These are phyloP conservation scores for Forsythia viridissima DNA, from an alignment of 257 asterid species.

Conservation along the genomic window DNA sequence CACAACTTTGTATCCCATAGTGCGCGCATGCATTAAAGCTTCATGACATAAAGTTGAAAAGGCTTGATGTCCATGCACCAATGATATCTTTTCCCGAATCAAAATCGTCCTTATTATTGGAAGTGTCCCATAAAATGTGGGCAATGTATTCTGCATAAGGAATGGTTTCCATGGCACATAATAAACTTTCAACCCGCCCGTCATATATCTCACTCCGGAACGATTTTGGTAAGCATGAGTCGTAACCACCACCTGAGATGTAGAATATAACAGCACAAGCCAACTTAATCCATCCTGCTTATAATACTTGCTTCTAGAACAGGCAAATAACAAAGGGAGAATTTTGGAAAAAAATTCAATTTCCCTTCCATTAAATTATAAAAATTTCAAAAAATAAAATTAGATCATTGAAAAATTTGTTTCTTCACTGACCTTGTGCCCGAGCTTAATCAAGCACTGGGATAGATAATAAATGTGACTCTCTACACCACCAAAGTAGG, in stretches of 20 bases:
- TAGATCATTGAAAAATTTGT: background rate
- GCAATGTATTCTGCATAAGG: conserved; percentile 88
- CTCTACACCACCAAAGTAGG: conserved; percentile 96
- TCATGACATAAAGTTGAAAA: conserved; percentile 96
- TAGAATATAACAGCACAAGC: conserved; percentile 6
- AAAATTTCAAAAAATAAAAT: background rate
- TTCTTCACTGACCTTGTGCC: conserved; percentile 72
- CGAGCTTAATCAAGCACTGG: conserved; percentile 83
- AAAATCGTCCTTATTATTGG: conserved; percentile 82
- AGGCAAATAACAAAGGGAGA: conserved; percentile 7
- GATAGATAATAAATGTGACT: conserved; percentile 92
- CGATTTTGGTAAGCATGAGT: conserved; percentile 90
- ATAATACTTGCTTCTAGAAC: conserved; percentile 10
- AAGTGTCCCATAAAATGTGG: conserved; percentile 86
- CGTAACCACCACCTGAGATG: conserved; percentile 80
- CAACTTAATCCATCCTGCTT: background rate
- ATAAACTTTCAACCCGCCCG: conserved; percentile 86
- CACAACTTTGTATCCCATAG: conserved; percentile 93
- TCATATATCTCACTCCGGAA: conserved; percentile 95
- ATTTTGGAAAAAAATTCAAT: background rate
- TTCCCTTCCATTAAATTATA: background rate
- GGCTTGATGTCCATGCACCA: conserved; percentile 97
- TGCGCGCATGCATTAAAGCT: conserved; percentile 96
- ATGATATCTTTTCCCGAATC: conserved; percentile 77
- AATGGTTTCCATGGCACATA: conserved; percentile 94